Evolutionary conservation across 1,284 basidiomycete species (phyloP).

Genomic region (Tremellales sp.): DNA sequence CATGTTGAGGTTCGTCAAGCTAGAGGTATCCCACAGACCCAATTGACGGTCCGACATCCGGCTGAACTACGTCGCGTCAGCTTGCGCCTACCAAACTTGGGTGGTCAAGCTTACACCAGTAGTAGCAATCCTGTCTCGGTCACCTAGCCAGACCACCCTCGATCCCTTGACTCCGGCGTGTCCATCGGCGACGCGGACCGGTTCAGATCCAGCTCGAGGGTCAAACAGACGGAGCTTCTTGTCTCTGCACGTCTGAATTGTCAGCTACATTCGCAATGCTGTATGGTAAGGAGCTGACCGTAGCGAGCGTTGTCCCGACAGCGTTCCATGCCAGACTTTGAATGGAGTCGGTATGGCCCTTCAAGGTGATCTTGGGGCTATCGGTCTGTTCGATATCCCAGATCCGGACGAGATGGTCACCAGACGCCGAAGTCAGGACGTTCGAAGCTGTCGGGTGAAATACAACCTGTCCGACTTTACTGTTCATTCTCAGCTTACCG

Average conservation of each 20-base stretch:
- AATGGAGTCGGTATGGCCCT: slow-evolving; percentile 80
- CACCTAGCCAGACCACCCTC: slow-evolving; percentile 86
- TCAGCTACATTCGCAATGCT: neutral
- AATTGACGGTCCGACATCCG: slow-evolving; percentile 91
- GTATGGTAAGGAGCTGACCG: slow-evolving; percentile 33
- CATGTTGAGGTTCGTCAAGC: slow-evolving; percentile 69
- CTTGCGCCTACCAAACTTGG: neutral
- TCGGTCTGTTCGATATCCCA: slow-evolving; percentile 77
- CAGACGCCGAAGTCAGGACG: slow-evolving; percentile 80
- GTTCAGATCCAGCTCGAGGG: slow-evolving; percentile 69
- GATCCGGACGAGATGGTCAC: slow-evolving; percentile 83
- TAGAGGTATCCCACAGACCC: slow-evolving; percentile 76
- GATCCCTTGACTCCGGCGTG: slow-evolving; percentile 93
- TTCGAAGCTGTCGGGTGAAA: slow-evolving; percentile 91
- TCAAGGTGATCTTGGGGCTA: slow-evolving; percentile 58
- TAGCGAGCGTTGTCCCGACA: slow-evolving; percentile 66
- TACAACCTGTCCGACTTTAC: slow-evolving; percentile 89
- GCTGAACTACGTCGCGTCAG: slow-evolving; percentile 57
- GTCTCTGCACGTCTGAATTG: slow-evolving; percentile 74
- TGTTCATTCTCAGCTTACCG: slow-evolving; percentile 52
- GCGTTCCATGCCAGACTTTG: slow-evolving; percentile 82
- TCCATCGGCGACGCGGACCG: slow-evolving; percentile 76
- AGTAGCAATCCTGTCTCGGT: slow-evolving; percentile 78
- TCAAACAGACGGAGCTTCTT: slow-evolving; percentile 90
- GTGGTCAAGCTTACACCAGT: slow-evolving; percentile 58